phyloP scores from a whole-genome alignment of 2,329 filamentous ascomycete genomes.

The Ophiostoma ulmi region DNA sequence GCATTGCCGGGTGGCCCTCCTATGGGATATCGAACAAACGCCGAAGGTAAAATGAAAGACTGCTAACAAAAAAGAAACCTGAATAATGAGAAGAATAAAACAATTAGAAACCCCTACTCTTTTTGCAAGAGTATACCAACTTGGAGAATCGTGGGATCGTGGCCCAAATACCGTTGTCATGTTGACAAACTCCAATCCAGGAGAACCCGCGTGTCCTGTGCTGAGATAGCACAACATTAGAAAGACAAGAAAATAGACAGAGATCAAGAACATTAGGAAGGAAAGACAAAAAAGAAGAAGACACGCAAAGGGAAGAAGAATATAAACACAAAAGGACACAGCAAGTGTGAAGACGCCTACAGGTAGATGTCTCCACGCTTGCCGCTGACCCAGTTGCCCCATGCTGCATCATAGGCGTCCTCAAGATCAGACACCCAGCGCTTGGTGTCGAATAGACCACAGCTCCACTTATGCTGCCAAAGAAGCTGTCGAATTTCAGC shows the following conservation, averaged over 20 bases:
- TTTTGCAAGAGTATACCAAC: neutral
- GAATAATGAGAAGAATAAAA: neutral
- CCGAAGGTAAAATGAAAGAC: neutral
- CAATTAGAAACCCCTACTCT: neutral
- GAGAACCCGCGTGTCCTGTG: neutral
- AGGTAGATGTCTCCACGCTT: slow-evolving; percentile 93
- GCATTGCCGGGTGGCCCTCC: neutral
- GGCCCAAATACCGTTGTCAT: slow-evolving; percentile 1
- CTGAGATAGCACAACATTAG: neutral
- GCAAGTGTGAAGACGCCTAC: neutral
- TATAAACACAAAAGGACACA: neutral
- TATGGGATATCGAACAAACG: slow-evolving; percentile 14
- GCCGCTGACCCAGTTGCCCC: slow-evolving; percentile 79
- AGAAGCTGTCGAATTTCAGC: slow-evolving; percentile 74
- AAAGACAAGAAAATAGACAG: neutral
- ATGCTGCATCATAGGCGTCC: slow-evolving; percentile 79
- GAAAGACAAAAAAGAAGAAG: neutral
- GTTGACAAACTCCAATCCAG: neutral
- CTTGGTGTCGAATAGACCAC: slow-evolving; percentile 82
- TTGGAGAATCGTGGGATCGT: neutral
- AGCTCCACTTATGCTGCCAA: slow-evolving; percentile 78
- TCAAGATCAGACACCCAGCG: slow-evolving; percentile 91
- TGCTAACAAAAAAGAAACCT: neutral
- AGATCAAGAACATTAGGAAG: no score
- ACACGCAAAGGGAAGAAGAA: neutral